A percentile compares a stretch with the other conserved stretches of the same genome.
These are phyloP conservation scores for Fusarium musae DNA, from an alignment of 2,329 filamentous ascomycete species.

Conservation along the genomic window DNA sequence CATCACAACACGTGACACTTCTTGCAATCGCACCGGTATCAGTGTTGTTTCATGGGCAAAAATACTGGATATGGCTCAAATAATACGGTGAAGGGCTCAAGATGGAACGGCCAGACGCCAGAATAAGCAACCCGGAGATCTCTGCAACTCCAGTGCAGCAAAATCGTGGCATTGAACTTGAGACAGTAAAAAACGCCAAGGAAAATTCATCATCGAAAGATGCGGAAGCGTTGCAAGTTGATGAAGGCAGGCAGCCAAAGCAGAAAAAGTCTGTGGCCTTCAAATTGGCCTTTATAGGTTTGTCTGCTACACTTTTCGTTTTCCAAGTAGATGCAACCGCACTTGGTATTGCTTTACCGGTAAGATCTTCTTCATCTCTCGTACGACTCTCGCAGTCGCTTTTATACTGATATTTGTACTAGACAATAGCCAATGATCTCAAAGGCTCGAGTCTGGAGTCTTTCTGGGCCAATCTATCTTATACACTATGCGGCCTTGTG, in stretches of 20 bases:
- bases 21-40: background rate
- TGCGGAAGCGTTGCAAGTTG: background rate
- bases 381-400: background rate
- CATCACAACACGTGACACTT: background rate
- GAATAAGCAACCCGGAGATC: background rate
- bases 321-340: conserved; percentile 22
- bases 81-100: fast-evolving
- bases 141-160: background rate
- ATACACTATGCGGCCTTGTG: conserved; percentile 15
- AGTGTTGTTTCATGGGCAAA: no score
- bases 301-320: conserved; percentile 6
- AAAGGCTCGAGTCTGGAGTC: conserved; percentile 16
- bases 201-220: background rate
- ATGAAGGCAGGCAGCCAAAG: background rate
- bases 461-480: conserved; percentile 15
- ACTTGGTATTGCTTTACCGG: conserved; percentile 14
- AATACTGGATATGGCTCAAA: fast-evolving
- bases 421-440: conserved; percentile 22
- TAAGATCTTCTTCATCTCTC: background rate
- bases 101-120: background rate
- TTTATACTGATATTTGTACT: background rate
- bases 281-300: conserved; percentile 7
- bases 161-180: background rate
- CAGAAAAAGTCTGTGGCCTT: conserved; percentile 15
- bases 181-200: background rate